phyloP scores from a whole-genome alignment of 73 alveolate species.

The Paramecium pentaurelia region DNA sequence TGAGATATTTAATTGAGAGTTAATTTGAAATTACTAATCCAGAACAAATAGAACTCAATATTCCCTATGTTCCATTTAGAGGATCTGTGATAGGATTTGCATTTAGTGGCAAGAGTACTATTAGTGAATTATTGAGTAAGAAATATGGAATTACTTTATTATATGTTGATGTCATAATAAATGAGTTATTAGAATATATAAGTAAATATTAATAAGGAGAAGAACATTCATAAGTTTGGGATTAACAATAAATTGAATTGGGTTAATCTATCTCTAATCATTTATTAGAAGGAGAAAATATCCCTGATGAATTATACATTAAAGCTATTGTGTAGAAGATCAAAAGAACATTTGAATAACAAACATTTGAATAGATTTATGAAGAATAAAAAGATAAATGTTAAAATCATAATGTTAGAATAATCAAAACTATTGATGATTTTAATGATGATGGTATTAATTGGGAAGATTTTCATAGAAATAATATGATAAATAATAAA shows the following conservation, averaged over 20 bases:
- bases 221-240: conserved; percentile 41
- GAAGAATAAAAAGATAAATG: background rate
- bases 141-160: conserved; percentile 63
- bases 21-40: background rate
- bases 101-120: conserved; percentile 91
- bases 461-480: conserved; percentile 46
- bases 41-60: background rate
- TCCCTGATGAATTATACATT: conserved; percentile 80
- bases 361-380: background rate
- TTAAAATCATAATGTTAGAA: background rate
- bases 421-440: background rate
- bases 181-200: conserved; percentile 25
- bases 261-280: conserved; percentile 62
- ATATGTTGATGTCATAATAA: conserved; percentile 22
- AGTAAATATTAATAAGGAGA: conserved; percentile 7
- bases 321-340: conserved; percentile 66
- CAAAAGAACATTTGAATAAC: background rate
- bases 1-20: conserved; percentile 45
- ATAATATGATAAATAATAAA: conserved; percentile 14
- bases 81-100: conserved; percentile 88
- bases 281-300: conserved; percentile 77
- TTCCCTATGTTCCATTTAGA: conserved; percentile 74
- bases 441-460: background rate
- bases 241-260: conserved; percentile 49
- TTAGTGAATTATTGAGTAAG: conserved; percentile 70